Conservation (phyloP, 2,329 filamentous ascomycete genomes). For the Fusarium avenaceum region DNA sequence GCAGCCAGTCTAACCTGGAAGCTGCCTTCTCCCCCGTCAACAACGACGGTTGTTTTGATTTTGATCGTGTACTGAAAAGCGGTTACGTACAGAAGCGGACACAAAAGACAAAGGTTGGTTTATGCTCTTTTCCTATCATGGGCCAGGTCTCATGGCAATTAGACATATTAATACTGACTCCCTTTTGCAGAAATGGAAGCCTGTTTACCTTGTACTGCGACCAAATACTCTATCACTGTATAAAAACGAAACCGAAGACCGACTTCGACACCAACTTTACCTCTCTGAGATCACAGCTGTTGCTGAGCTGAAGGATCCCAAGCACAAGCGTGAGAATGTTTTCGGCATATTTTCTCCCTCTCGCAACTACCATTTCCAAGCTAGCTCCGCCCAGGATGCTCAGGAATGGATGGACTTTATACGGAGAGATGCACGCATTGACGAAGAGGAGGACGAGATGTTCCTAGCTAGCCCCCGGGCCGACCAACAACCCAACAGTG, state of each 20-base stretch:
- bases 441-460: slow-evolving; percentile 90
- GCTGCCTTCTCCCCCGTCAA: slow-evolving; percentile 86
- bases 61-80: slow-evolving; percentile 92
- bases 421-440: slow-evolving; percentile 82
- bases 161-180: slow-evolving; percentile 38
- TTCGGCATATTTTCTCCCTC: slow-evolving; percentile 94
- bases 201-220: slow-evolving; percentile 88
- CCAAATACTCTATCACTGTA: slow-evolving; percentile 93
- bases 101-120: slow-evolving; percentile 87
- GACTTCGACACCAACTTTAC: slow-evolving; percentile 88
- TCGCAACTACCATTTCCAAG: slow-evolving; percentile 92
- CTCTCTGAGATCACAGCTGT: slow-evolving; percentile 93
- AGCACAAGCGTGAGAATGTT: slow-evolving; percentile 86
- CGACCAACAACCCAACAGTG: slow-evolving; percentile 59
- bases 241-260: slow-evolving; percentile 90
- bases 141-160: background rate
- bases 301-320: slow-evolving; percentile 87
- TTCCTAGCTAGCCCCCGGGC: slow-evolving; percentile 76
- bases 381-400: slow-evolving; percentile 78
- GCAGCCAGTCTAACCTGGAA: slow-evolving; percentile 61
- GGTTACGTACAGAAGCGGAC: slow-evolving; percentile 90
- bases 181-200: slow-evolving; percentile 83
- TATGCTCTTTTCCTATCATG: background rate
- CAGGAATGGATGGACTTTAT: slow-evolving; percentile 90
- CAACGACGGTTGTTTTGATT: slow-evolving; percentile 95